Evolutionary conservation across 331 rosid genomes (phyloP).

Genomic region (Erythrophleum ivorense): DNA sequence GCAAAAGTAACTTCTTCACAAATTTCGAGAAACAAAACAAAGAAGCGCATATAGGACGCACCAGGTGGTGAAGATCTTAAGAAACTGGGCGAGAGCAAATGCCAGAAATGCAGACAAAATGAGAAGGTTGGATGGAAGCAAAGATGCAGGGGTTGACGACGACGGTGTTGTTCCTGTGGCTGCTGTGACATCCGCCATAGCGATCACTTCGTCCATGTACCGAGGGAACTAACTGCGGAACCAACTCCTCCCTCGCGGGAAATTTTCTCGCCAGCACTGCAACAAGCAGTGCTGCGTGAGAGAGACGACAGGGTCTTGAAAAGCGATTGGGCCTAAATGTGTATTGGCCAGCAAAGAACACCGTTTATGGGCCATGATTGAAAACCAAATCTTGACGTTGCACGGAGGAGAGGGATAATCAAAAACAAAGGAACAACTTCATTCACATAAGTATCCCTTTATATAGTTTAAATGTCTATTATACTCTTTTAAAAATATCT

Average conservation of each 20-base stretch:
- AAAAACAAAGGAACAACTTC: too few relatives aligned
- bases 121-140: constrained; percentile 58
- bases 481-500: too few relatives aligned
- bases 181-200: constrained; percentile 56
- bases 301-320: background rate
- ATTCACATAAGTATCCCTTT: too few relatives aligned
- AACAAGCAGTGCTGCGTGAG: background rate
- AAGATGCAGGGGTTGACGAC: constrained; percentile 6
- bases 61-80: constrained; percentile 94
- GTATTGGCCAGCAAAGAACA: background rate
- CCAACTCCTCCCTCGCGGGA: background rate
- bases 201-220: constrained; percentile 59
- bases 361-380: background rate
- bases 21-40: background rate
- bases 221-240: background rate
- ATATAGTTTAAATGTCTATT: too few relatives aligned
- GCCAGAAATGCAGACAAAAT: constrained; percentile 72
- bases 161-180: constrained; percentile 40
- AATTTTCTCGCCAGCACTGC: background rate
- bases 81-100: constrained; percentile 82
- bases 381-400: background rate
- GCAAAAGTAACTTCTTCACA: background rate
- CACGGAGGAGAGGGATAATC: too few relatives aligned
- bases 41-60: constrained; percentile 22
- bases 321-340: background rate